Evolutionary conservation across 2,329 filamentous ascomycete genomes (phyloP).

Genomic region (Penicillium griseofulvum): DNA sequence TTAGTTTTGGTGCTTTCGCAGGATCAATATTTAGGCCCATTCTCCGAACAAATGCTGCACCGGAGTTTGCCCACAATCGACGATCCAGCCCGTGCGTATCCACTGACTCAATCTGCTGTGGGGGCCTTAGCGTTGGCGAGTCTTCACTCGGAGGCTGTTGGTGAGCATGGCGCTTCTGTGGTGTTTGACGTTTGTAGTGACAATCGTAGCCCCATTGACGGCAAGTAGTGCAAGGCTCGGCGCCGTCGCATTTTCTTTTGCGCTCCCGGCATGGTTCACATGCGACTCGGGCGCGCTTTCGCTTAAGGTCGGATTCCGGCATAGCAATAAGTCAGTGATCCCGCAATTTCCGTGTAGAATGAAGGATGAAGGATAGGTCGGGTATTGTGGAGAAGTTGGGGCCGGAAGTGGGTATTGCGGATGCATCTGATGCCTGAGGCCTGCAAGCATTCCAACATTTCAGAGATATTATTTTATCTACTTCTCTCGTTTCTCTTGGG

Average conservation of each 20-base stretch:
- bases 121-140: not conserved
- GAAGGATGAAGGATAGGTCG: not conserved
- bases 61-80: constrained; percentile 54
- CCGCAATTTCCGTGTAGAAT: constrained; percentile 1
- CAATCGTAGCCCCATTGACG: constrained; percentile 30
- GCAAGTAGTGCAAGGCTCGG: constrained; percentile 28
- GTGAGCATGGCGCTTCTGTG: constrained; percentile 5
- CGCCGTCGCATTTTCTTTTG: constrained; percentile 31
- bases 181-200: constrained; percentile 19
- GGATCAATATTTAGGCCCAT: constrained; percentile 54
- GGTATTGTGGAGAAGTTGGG: not conserved
- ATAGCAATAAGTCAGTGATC: not conserved
- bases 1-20: constrained; percentile 51
- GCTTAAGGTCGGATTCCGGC: constrained; percentile 14
- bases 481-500: too few species aligned
- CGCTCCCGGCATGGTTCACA: constrained; percentile 31
- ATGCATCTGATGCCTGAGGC: not conserved
- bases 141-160: constrained; percentile 1
- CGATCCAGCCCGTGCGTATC: constrained; percentile 26
- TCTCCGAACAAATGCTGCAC: constrained; percentile 53
- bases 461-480: too few species aligned
- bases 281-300: constrained; percentile 25
- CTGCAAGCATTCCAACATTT: too few species aligned
- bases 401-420: not conserved
- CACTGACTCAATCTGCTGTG: not conserved